These are phyloP conservation scores for Fragaria iinumae DNA, from an alignment of 306 rosid genomes.

Conservation along the genomic window DNA sequence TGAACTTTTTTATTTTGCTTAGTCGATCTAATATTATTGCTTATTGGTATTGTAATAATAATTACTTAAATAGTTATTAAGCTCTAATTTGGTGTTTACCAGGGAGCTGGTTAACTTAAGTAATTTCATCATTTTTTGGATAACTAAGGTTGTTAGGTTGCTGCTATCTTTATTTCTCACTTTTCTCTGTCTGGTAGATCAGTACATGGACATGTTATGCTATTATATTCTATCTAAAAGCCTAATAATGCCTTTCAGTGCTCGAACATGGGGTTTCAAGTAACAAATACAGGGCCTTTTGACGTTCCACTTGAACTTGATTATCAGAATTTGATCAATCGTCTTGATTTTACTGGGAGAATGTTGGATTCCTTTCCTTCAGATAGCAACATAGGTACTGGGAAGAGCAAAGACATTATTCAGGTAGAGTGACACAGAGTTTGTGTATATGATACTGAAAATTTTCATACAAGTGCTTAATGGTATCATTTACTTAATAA, in stretches of 20 bases:
- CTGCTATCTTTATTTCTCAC: not conserved
- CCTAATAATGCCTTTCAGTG: slow-evolving; percentile 37
- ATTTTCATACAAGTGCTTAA: slow-evolving; percentile 7
- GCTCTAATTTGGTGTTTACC: not conserved
- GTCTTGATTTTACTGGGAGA: slow-evolving; percentile 28
- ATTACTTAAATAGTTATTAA: not conserved
- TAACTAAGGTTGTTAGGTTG: not conserved
- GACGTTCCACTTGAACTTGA: slow-evolving; percentile 28
- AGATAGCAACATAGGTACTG: slow-evolving; percentile 30
- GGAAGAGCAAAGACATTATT: slow-evolving; percentile 38
- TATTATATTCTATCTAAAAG: slow-evolving; percentile 14
- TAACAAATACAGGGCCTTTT: slow-evolving; percentile 31
- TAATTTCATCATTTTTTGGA: not conserved
- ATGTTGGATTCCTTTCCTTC: slow-evolving; percentile 33
- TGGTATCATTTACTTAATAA: slow-evolving; percentile 8
- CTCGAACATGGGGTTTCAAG: slow-evolving; percentile 34
- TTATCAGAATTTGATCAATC: slow-evolving; percentile 27
- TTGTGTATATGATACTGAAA: slow-evolving; percentile 9
- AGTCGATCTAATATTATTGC: not conserved
- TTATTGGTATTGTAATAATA: not conserved
- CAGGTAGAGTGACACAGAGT: slow-evolving; percentile 32
- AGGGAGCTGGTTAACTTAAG: not conserved
- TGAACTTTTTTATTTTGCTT: not conserved
- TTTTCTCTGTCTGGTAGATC: not conserved
- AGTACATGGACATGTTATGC: not conserved